These are phyloP conservation scores for Ambrosia artemisiifolia DNA, from an alignment of 129 eudicot species.

Conservation along the genomic window DNA sequence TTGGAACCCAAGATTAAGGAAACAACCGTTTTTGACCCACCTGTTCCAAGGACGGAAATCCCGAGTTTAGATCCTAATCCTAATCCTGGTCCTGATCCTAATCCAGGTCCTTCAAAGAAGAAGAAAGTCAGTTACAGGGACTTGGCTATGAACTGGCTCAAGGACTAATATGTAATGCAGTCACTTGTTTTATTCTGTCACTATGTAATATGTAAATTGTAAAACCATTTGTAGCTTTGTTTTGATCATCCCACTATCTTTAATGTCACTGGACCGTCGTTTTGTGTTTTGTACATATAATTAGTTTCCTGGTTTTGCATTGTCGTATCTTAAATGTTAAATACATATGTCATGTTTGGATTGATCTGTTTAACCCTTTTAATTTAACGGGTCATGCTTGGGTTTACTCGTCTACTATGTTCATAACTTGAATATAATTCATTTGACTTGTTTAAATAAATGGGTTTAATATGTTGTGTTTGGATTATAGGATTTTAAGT, in stretches of 20 bases:
- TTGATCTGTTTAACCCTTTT: no score
- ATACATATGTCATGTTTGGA: no score
- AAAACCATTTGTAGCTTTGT: background rate
- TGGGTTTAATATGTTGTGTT: no score
- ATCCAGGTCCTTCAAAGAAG: constrained; percentile 49
- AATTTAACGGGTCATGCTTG: no score
- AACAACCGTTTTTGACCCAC: constrained; percentile 3
- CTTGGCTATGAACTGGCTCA: constrained; percentile 49
- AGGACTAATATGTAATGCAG: constrained; percentile 27
- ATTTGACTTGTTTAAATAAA: no score
- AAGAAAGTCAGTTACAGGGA: constrained; percentile 77
- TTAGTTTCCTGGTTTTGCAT: no score
- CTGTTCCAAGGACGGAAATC: constrained; percentile 13
- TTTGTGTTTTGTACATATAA: background rate
- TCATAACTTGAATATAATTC: no score
- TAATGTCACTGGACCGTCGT: background rate
- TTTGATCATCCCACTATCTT: background rate
- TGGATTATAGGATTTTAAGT: no score
- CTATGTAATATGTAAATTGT: background rate
- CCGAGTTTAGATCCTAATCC: constrained; percentile 27
- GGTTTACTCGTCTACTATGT: no score
- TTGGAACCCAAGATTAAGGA: constrained; percentile 41
- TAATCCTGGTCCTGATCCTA: constrained; percentile 24
- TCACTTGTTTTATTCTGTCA: background rate
- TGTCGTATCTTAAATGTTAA: no score